Base-by-base conservation (phyloP, 305 asterid genomes). In the Fraxinus ornus region DNA sequence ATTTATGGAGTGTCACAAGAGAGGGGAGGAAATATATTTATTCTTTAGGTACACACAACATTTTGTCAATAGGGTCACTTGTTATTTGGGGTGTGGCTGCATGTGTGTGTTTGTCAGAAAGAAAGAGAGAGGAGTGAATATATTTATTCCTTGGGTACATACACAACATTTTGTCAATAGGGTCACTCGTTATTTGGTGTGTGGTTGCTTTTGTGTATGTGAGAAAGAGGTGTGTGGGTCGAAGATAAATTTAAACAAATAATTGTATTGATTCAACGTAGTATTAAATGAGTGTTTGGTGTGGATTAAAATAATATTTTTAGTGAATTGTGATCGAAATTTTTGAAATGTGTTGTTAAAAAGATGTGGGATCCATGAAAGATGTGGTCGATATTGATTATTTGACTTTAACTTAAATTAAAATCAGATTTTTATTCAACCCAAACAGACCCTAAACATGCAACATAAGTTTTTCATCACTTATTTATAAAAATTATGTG, bases 1-100 rank as follows among this genome's bases (percentile, higher is more conserved):
- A 92, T 91, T 91, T 91, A 94, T 88, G 85, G 92, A 90, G 85
- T 79, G 81, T 75, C 83, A 78, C 80, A 62, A 83, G 73, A 81
- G 79, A 84, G 80, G 85, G 81, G 13, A 71, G 72, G 68, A 64
- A 80, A 70, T 26, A 62, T 81, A 75, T 85, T 86, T 82, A 82
- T 81, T 83, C 76, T 76, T 85, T 52, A 75, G 82, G 77, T 75
- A 78, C 79, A 62, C 81, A 88, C 82, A 79, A 80, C 77, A 83
- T 76, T 75, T 78, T 83, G 84, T 87, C 83, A 83, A 83, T 76
- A 70, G 82, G 70, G 60, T 84, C 78, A 83, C 72, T 84, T 82
- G 87, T 85, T 82, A 66, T 62, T 68, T 39, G 30, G 33, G 77
- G 9, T 66, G 71, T 64, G 44, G 57, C 41, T 81, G 71, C 57